A percentile compares a stretch with the other conserved stretches of the same genome.
These are phyloP conservation scores for Mycena vulgaris DNA, from an alignment of 768 basidiomycete species.

Conservation along the genomic window DNA sequence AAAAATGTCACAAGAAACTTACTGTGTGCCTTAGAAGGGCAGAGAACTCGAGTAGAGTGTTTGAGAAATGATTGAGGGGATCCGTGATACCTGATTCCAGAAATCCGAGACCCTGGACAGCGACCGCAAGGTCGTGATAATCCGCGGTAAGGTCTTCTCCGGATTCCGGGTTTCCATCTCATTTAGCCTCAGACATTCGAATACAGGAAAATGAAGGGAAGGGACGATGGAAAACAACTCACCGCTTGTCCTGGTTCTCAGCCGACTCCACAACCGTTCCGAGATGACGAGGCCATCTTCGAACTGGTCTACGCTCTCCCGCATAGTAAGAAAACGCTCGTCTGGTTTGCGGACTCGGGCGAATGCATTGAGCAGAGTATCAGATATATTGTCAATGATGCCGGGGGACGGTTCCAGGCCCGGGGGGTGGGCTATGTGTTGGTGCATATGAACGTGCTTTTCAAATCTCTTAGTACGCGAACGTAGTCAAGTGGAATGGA, in stretches of 20 bases:
- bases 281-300: slow-evolving; percentile 91
- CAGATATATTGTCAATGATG: slow-evolving; percentile 95
- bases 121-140: slow-evolving; percentile 97
- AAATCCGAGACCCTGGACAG: slow-evolving; percentile 97
- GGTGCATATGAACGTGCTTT: slow-evolving; percentile 97
- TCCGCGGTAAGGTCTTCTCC: slow-evolving; percentile 96
- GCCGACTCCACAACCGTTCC: slow-evolving; percentile 86
- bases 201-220: slow-evolving; percentile 46
- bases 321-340: slow-evolving; percentile 93
- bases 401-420: slow-evolving; percentile 84
- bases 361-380: slow-evolving; percentile 97
- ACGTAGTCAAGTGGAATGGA: background rate
- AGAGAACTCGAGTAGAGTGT: slow-evolving; percentile 95
- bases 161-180: slow-evolving; percentile 85
- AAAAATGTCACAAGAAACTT: slow-evolving; percentile 39
- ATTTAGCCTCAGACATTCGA: slow-evolving; percentile 84
- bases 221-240: slow-evolving; percentile 56
- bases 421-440: slow-evolving; percentile 93
- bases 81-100: slow-evolving; percentile 99
- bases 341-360: slow-evolving; percentile 97
- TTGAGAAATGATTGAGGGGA: slow-evolving; percentile 96
- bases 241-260: slow-evolving; percentile 91
- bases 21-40: slow-evolving; percentile 90
- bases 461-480: slow-evolving; percentile 24
- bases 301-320: slow-evolving; percentile 94